These are phyloP conservation scores for Sporothrix euskadiensis DNA, from an alignment of 2,329 filamentous ascomycete species.

Conservation along the genomic window DNA sequence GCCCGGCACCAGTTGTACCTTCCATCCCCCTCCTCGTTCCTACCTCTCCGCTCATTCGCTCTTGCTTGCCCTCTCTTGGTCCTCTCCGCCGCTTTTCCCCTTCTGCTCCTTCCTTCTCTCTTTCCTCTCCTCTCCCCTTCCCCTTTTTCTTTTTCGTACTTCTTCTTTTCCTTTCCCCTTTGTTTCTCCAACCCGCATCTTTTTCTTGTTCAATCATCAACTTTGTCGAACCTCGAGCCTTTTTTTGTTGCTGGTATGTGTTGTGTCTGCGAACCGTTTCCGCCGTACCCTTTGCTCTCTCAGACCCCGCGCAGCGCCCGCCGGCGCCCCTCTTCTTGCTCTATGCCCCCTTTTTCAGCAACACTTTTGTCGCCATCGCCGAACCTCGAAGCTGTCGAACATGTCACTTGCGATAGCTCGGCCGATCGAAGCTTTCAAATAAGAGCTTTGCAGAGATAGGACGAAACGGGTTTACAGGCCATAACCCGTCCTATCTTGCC, in stretches of 20 bases:
- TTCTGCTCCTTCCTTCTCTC: not conserved
- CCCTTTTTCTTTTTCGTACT: not conserved
- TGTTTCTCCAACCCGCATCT: slow-evolving; percentile 4
- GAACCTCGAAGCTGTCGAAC: not conserved
- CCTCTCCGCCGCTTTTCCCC: not conserved
- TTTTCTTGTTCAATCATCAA: not conserved
- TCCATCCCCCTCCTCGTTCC: slow-evolving; percentile 3
- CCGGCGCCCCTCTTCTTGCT: not conserved
- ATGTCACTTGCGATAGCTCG: not conserved
- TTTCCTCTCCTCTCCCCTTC: not conserved
- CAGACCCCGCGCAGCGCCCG: not conserved
- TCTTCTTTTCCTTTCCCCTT: not conserved
- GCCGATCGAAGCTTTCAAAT: not conserved
- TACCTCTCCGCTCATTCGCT: slow-evolving; percentile 14
- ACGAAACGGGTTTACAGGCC: not conserved
- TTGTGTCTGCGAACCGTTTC: not conserved
- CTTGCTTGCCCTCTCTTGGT: not conserved
- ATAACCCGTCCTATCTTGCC: not conserved
- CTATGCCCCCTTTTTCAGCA: not conserved
- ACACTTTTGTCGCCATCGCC: slow-evolving; percentile 9
- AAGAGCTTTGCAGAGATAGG: not conserved
- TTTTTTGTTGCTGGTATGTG: not conserved
- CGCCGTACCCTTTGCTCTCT: not conserved
- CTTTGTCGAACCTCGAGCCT: slow-evolving; percentile 11
- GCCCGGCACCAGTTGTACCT: slow-evolving; percentile 2